phyloP scores from a whole-genome alignment of 768 basidiomycete species.

The Russula lepida region DNA sequence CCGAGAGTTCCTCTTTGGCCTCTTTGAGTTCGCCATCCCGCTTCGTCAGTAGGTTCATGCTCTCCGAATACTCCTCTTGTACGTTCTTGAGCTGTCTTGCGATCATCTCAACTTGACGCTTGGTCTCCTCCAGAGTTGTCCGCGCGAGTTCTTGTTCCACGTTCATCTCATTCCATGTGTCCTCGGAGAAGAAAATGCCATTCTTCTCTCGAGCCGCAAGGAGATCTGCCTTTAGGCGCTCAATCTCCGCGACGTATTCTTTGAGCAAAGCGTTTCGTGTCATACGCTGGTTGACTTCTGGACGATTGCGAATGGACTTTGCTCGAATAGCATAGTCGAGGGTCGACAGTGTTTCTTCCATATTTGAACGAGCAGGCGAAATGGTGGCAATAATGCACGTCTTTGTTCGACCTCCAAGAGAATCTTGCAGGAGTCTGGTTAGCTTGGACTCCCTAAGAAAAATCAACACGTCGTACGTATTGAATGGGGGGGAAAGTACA shows the following conservation, averaged over 20 bases:
- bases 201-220: conserved; percentile 92
- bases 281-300: conserved; percentile 92
- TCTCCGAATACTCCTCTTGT: conserved; percentile 87
- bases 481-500: conserved; percentile 21
- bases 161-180: conserved; percentile 79
- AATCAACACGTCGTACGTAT: neutral
- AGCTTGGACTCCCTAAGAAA: conserved; percentile 82
- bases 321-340: conserved; percentile 94
- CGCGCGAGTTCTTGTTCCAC: conserved; percentile 67
- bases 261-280: conserved; percentile 86
- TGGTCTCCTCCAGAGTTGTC: conserved; percentile 75
- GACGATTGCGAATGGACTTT: conserved; percentile 91
- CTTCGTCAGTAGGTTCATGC: conserved; percentile 65
- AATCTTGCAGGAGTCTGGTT: conserved; percentile 95
- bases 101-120: conserved; percentile 73
- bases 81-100: conserved; percentile 73
- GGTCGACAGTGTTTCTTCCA: conserved; percentile 96
- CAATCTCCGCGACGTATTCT: conserved; percentile 91
- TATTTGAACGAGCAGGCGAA: conserved; percentile 85
- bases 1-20: conserved; percentile 47
- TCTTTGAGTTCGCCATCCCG: conserved; percentile 68
- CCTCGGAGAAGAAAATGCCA: conserved; percentile 88
- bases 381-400: conserved; percentile 97
- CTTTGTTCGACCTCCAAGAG: conserved; percentile 94
- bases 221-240: conserved; percentile 83